A percentile compares a stretch with the other conserved stretches of the same genome.
Conservation (phyloP, 2,329 filamentous ascomycete genomes). For the Penicillium hesseltinei region DNA sequence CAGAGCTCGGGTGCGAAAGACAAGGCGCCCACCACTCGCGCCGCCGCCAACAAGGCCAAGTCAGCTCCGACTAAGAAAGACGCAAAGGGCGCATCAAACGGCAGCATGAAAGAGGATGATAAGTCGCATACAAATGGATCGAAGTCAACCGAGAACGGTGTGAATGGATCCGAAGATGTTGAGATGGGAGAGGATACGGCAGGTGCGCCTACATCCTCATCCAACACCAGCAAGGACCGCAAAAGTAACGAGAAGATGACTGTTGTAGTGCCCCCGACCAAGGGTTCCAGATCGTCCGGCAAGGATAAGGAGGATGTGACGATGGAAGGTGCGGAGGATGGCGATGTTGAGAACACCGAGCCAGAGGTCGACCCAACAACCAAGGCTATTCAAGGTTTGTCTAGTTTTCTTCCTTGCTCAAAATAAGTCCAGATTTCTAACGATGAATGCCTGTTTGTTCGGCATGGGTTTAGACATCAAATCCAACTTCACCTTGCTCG, state of each 20-base stretch:
- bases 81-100: conserved; percentile 37
- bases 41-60: conserved; percentile 44
- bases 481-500: conserved; percentile 85
- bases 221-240: conserved; percentile 64
- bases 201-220: conserved; percentile 49
- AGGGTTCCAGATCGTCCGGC: conserved; percentile 59
- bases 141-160: conserved; percentile 66
- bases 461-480: conserved; percentile 71
- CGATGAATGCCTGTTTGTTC: background rate
- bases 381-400: conserved; percentile 51
- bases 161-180: conserved; percentile 64
- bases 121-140: conserved; percentile 66
- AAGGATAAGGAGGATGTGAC: conserved; percentile 65
- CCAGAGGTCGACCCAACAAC: conserved; percentile 45
- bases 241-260: conserved; percentile 77
- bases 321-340: conserved; percentile 60
- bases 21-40: conserved; percentile 43
- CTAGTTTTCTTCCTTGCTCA: background rate
- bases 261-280: conserved; percentile 72
- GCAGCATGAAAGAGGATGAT: conserved; percentile 69
- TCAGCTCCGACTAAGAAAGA: conserved; percentile 36
- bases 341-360: conserved; percentile 47
- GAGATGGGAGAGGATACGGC: conserved; percentile 67
- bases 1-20: conserved; percentile 47
- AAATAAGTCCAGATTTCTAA: background rate